A percentile compares a stretch with the other conserved stretches of the same genome.
These are phyloP conservation scores for Mimosa bimucronata DNA, from an alignment of 306 rosid genomes.

Conservation along the genomic window DNA sequence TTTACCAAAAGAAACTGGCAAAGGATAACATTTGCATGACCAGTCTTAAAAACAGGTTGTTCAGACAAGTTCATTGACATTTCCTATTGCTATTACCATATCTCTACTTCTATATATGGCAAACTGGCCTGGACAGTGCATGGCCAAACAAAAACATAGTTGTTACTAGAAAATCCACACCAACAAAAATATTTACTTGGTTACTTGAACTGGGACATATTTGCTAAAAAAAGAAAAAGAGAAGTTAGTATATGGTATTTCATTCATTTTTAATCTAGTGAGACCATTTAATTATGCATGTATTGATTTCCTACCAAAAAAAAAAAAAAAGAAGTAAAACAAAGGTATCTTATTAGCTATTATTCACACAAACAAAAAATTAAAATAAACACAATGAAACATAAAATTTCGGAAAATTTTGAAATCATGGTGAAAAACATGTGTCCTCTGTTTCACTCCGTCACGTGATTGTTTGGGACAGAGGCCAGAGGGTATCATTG, in stretches of 20 bases:
- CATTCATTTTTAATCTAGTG: background rate
- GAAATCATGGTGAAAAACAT: background rate
- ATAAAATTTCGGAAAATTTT: background rate
- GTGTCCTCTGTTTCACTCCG: background rate
- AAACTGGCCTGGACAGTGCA: background rate
- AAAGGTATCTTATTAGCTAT: background rate
- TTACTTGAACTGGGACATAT: background rate
- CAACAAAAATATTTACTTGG: background rate
- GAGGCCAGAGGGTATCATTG: slow-evolving; percentile 4
- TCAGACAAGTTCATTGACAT: background rate
- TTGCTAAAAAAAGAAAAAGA: too few species aligned
- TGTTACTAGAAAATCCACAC: too few species aligned
- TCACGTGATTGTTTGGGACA: background rate
- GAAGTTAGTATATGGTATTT: background rate
- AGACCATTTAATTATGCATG: background rate
- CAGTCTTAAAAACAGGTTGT: too few species aligned
- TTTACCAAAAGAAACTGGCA: too few species aligned
- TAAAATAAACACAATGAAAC: background rate
- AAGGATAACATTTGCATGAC: too few species aligned
- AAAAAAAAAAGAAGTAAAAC: too few species aligned
- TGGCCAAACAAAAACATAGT: too few species aligned
- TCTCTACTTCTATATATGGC: too few species aligned
- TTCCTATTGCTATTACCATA: background rate
- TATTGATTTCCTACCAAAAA: too few species aligned
- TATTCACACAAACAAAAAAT: background rate